Evolutionary conservation across 1,284 basidiomycete species (phyloP).

Genomic region (Irpex sp.): DNA sequence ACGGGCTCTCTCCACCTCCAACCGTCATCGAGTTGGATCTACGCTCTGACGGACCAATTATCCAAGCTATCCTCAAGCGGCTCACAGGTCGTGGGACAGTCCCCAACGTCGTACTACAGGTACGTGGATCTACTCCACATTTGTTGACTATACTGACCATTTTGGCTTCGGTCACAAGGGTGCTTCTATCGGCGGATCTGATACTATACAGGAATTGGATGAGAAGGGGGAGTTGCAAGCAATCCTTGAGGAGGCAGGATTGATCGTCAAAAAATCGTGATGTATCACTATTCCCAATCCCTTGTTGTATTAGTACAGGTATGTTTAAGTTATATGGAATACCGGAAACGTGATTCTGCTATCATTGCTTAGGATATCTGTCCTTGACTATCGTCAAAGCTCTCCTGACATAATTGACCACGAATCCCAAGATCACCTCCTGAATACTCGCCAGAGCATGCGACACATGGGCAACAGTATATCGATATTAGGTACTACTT

Average conservation of each 20-base stretch:
- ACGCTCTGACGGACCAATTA: conserved; percentile 58
- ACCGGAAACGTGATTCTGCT: too few relatives aligned
- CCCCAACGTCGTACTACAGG: conserved; percentile 65
- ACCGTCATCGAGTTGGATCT: conserved; percentile 73
- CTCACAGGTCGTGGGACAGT: conserved; percentile 68
- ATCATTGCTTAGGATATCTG: too few relatives aligned
- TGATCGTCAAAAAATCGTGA: conserved; percentile 24
- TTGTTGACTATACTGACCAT: background rate
- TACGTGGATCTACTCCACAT: conserved; percentile 7
- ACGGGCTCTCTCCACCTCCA: conserved; percentile 66
- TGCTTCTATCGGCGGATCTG: conserved; percentile 69
- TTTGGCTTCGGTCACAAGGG: conserved; percentile 32
- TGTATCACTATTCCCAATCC: background rate
- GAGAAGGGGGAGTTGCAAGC: conserved; percentile 38
- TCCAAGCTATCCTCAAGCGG: conserved; percentile 65
- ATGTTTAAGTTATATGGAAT: background rate
- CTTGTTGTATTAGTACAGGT: background rate
- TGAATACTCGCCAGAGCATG: too few relatives aligned
- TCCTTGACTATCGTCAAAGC: too few relatives aligned
- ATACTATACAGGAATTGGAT: conserved; percentile 55
- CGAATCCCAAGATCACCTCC: too few relatives aligned
- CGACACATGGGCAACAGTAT: too few relatives aligned
- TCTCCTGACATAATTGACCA: too few relatives aligned
- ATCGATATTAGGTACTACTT: too few relatives aligned
- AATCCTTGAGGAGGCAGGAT: conserved; percentile 42